Conservation (phyloP, 805 yeast species). For the Scheffersomyces stipitis region DNA sequence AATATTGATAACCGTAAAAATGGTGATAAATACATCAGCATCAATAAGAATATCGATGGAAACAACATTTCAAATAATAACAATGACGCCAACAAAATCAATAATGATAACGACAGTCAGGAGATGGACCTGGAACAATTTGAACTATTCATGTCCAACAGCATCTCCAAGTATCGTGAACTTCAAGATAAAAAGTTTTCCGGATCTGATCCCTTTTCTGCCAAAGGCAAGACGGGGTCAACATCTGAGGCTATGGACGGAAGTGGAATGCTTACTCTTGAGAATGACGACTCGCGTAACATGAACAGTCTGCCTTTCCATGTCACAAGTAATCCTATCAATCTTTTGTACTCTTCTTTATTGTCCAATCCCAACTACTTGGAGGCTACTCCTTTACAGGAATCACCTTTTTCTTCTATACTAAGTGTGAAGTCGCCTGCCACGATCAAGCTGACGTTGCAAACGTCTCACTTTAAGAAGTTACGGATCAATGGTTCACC, state of each 20-base stretch:
- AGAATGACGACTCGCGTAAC: neutral
- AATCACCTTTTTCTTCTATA: constrained; percentile 14
- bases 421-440: constrained; percentile 33
- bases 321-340: constrained; percentile 20
- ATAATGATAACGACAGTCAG: neutral
- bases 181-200: constrained; percentile 16
- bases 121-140: constrained; percentile 20
- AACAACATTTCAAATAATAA: neutral
- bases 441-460: constrained; percentile 35
- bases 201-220: constrained; percentile 7
- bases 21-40: neutral
- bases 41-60: constrained; percentile 1
- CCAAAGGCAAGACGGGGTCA: neutral
- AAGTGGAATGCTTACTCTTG: neutral
- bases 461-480: constrained; percentile 41
- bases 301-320: neutral
- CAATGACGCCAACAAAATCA: neutral
- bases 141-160: constrained; percentile 32
- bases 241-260: too few relatives aligned
- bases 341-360: constrained; percentile 25
- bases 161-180: constrained; percentile 33
- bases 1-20: too few relatives aligned
- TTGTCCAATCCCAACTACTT: constrained; percentile 14
- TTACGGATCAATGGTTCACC: constrained; percentile 41
- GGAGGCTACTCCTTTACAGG: constrained; percentile 2